These are phyloP conservation scores for Coniochaeta pulveracea DNA, from an alignment of 2,329 filamentous ascomycete species.

Conservation along the genomic window DNA sequence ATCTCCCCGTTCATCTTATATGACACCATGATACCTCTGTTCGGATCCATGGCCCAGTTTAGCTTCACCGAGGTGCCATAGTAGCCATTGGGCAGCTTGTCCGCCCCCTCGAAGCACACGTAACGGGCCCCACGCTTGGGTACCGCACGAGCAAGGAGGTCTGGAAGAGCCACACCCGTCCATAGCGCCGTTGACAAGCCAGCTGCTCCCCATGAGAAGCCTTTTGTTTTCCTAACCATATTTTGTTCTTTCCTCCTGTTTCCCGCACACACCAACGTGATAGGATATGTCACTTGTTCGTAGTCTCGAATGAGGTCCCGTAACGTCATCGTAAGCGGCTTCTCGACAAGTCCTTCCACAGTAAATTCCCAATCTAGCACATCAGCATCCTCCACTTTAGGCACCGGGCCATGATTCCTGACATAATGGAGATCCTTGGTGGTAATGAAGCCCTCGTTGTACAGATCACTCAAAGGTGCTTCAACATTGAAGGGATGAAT, in stretches of 20 bases:
- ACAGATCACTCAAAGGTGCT: slow-evolving; percentile 67
- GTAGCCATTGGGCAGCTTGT: slow-evolving; percentile 76
- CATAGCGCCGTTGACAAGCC: slow-evolving; percentile 80
- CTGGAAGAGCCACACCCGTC: slow-evolving; percentile 68
- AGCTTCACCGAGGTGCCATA: slow-evolving; percentile 84
- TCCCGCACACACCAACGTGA: slow-evolving; percentile 85
- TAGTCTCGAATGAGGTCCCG: slow-evolving; percentile 62
- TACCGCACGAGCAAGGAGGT: slow-evolving; percentile 57
- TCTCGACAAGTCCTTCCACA: slow-evolving; percentile 74
- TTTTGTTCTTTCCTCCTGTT: slow-evolving; percentile 93
- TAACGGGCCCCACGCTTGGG: slow-evolving; percentile 64
- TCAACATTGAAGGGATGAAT: slow-evolving; percentile 89
- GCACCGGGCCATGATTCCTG: slow-evolving; percentile 78
- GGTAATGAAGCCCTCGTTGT: slow-evolving; percentile 73
- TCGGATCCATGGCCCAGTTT: slow-evolving; percentile 77
- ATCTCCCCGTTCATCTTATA: slow-evolving; percentile 84
- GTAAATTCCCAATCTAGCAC: slow-evolving; percentile 72
- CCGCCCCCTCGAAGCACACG: slow-evolving; percentile 84
- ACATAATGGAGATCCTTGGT: slow-evolving; percentile 86
- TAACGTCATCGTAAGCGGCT: slow-evolving; percentile 61
- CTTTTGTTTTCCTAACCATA: slow-evolving; percentile 78
- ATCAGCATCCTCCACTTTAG: slow-evolving; percentile 59
- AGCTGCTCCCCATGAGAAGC: slow-evolving; percentile 87
- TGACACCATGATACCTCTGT: slow-evolving; percentile 75
- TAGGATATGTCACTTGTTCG: slow-evolving; percentile 72